Conservation (phyloP, 1,284 basidiomycete species). For the Cutaneotrichosporon cavernicola region DNA sequence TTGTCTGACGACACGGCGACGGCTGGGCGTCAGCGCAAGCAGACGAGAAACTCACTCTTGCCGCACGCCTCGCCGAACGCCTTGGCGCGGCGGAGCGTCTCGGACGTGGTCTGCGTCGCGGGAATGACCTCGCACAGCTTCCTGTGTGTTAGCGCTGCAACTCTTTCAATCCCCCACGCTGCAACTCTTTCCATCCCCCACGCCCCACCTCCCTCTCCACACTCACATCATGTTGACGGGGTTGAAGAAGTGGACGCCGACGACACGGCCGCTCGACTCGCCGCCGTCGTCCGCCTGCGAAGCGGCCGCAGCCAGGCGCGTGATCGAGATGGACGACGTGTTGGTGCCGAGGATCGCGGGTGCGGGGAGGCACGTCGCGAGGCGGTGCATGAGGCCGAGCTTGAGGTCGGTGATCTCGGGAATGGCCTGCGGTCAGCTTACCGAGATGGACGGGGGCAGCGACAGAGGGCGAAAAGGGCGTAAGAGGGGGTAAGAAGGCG, state of each 20-base stretch:
- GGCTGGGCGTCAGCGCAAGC: constrained; percentile 57
- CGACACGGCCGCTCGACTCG: constrained; percentile 26
- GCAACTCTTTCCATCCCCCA: neutral
- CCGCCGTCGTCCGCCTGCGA: constrained; percentile 54
- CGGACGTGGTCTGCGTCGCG: constrained; percentile 80
- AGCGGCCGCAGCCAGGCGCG: constrained; percentile 82
- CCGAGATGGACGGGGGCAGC: neutral
- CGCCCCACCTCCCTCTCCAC: neutral
- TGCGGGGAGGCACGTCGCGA: constrained; percentile 68
- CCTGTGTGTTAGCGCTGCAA: constrained; percentile 54
- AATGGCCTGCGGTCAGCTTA: constrained; percentile 63
- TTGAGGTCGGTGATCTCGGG: constrained; percentile 83
- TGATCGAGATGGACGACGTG: constrained; percentile 91
- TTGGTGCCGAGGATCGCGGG: constrained; percentile 85
- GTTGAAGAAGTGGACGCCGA: constrained; percentile 87
- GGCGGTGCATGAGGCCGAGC: constrained; percentile 69
- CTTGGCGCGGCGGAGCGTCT: constrained; percentile 72
- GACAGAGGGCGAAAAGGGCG: neutral
- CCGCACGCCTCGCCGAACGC: constrained; percentile 84
- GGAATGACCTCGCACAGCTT: constrained; percentile 90
- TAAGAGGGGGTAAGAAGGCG: too few relatives aligned
- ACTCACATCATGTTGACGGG: constrained; percentile 81
- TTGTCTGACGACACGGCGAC: constrained; percentile 84
- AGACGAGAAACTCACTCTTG: constrained; percentile 62
- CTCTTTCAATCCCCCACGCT: neutral